These are phyloP conservation scores for Syzygium malaccense DNA, from an alignment of 441 rosid species.

Conservation along the genomic window DNA sequence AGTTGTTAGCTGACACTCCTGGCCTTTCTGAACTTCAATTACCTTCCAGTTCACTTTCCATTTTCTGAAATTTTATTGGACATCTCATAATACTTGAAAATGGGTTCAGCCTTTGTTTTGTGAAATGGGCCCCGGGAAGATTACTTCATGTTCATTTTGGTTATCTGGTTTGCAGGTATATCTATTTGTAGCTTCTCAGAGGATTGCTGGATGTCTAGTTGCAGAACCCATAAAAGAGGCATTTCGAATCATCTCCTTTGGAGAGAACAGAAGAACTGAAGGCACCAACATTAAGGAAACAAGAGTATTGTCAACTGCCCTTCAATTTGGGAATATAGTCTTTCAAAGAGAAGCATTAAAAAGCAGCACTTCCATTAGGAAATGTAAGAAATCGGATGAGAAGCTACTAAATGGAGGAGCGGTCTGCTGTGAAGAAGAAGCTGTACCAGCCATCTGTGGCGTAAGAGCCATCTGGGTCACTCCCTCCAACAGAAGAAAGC, in stretches of 20 bases:
- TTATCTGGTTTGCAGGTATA: constrained; percentile 44
- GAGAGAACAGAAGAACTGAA: constrained; percentile 13
- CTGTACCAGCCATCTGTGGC: constrained; percentile 57
- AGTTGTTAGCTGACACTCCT: not conserved
- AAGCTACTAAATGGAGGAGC: constrained; percentile 33
- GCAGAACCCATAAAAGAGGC: constrained; percentile 82
- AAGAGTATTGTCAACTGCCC: constrained; percentile 30
- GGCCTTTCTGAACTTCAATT: not conserved
- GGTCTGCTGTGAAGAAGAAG: constrained; percentile 45
- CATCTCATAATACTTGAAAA: not conserved
- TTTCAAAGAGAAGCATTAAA: constrained; percentile 50
- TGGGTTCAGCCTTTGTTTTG: not conserved
- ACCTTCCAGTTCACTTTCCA: not conserved
- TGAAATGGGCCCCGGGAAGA: not conserved
- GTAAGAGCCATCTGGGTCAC: constrained; percentile 88
- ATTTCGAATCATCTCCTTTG: constrained; percentile 38
- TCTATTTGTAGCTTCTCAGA: constrained; percentile 43
- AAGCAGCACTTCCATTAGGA: constrained; percentile 19
- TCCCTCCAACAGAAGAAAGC: constrained; percentile 74
- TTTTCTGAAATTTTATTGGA: not conserved
- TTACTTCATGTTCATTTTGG: not conserved
- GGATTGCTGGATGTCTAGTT: constrained; percentile 62
- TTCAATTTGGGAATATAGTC: constrained; percentile 55
- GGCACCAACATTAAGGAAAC: constrained; percentile 12
- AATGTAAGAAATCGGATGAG: constrained; percentile 10